These are phyloP conservation scores for Teratosphaeria nubilosa DNA, from an alignment of 2,329 filamentous ascomycete genomes.

Conservation along the genomic window DNA sequence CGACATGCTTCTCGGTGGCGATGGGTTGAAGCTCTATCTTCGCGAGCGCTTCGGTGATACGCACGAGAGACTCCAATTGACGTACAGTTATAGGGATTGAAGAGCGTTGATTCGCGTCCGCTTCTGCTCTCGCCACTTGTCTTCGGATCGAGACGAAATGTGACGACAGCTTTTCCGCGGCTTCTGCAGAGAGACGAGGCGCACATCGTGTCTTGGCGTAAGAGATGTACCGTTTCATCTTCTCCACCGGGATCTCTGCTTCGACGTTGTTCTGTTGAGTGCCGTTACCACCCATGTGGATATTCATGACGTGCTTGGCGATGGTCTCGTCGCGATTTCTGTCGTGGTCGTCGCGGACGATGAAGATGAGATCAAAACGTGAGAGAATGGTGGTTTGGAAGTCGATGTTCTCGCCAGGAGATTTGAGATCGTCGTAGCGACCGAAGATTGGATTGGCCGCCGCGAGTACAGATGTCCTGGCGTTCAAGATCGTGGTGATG, in stretches of 20 bases:
- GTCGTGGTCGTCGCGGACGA: slow-evolving; percentile 91
- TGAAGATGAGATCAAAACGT: slow-evolving; percentile 99
- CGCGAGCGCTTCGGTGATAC: slow-evolving; percentile 90
- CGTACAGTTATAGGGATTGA: slow-evolving; percentile 96
- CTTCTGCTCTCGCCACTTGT: slow-evolving; percentile 83
- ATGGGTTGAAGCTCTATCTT: slow-evolving; percentile 80
- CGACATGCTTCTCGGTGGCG: slow-evolving; percentile 83
- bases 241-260: slow-evolving; percentile 84
- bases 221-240: slow-evolving; percentile 94
- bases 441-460: slow-evolving; percentile 97
- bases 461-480: slow-evolving; percentile 85
- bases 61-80: slow-evolving; percentile 92
- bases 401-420: slow-evolving; percentile 95
- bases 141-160: slow-evolving; percentile 95
- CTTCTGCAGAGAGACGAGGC: slow-evolving; percentile 78
- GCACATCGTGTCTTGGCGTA: slow-evolving; percentile 97
- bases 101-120: slow-evolving; percentile 79
- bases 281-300: slow-evolving; percentile 85
- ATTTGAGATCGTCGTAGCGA: slow-evolving; percentile 95
- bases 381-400: slow-evolving; percentile 98
- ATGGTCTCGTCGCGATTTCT: slow-evolving; percentile 83
- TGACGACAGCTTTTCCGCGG: slow-evolving; percentile 88
- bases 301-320: slow-evolving; percentile 91
- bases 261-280: slow-evolving; percentile 53
- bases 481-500: slow-evolving; percentile 96